Percentiles rank a stretch among this genome's conserved stretches.
Evolutionary conservation across 2,329 filamentous ascomycete species (phyloP).

Genomic region (Ophiostoma angusticollis): DNA sequence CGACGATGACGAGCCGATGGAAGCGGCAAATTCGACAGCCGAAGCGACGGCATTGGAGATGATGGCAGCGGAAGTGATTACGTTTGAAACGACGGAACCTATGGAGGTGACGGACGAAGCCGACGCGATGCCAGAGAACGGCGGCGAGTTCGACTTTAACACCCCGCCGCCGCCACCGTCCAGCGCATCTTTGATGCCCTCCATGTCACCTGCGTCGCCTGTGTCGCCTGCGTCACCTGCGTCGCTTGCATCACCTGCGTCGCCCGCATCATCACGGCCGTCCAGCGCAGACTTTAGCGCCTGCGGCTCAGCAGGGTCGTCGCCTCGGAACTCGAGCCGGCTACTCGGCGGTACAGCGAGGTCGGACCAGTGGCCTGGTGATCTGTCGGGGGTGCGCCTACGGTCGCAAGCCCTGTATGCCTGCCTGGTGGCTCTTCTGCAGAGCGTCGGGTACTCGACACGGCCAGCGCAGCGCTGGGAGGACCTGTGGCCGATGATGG

Average conservation of each 20-base stretch:
- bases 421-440: slow-evolving; percentile 41
- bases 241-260: not conserved
- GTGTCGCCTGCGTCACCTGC: not conserved
- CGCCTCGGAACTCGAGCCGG: slow-evolving; percentile 34
- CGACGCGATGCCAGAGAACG: not conserved
- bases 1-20: too few relatives aligned
- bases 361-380: slow-evolving; percentile 16
- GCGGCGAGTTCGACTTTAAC: slow-evolving; percentile 13
- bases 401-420: slow-evolving; percentile 37
- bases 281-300: slow-evolving; percentile 39
- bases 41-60: too few relatives aligned
- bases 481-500: slow-evolving; percentile 38
- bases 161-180: slow-evolving; percentile 24
- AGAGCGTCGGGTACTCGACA: slow-evolving; percentile 32
- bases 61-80: too few relatives aligned
- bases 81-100: too few relatives aligned
- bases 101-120: slow-evolving; percentile 14
- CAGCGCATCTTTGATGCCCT: slow-evolving; percentile 37
- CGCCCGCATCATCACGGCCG: slow-evolving; percentile 31
- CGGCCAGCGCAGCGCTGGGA: slow-evolving; percentile 36
- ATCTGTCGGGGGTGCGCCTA: slow-evolving; percentile 27
- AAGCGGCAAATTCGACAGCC: too few relatives aligned
- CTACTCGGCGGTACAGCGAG: slow-evolving; percentile 20
- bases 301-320: slow-evolving; percentile 35
- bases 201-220: slow-evolving; percentile 37